Evolutionary conservation across 306 rosid genomes (phyloP).

Genomic region (Mimosa pudica): DNA sequence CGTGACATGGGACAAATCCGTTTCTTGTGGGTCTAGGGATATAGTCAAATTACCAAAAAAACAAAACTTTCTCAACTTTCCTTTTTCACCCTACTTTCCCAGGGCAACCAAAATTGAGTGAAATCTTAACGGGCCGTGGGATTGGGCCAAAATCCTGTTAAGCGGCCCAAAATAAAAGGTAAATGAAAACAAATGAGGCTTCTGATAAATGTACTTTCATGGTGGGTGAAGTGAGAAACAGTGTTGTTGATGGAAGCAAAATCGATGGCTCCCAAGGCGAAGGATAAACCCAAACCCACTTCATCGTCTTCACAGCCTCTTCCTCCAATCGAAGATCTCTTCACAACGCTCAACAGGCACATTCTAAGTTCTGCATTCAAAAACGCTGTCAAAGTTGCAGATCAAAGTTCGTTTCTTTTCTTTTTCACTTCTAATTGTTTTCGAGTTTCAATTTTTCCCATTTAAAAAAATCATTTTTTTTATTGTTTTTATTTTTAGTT

Average conservation of each 20-base stretch:
- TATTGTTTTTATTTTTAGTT: conserved; percentile 43
- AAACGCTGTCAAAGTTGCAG: conserved; percentile 76
- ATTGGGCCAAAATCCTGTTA: too few species aligned
- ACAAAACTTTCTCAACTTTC: too few species aligned
- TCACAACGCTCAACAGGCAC: conserved; percentile 70
- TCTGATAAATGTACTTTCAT: neutral
- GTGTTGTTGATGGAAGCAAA: neutral
- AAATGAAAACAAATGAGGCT: too few species aligned
- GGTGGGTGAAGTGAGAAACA: conserved; percentile 36
- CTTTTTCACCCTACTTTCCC: too few species aligned
- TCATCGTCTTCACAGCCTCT: conserved; percentile 58
- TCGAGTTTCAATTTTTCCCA: neutral
- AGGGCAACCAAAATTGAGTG: too few species aligned
- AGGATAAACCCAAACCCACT: conserved; percentile 55
- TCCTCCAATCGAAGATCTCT: conserved; percentile 84
- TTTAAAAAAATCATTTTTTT: too few species aligned
- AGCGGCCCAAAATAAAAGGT: too few species aligned
- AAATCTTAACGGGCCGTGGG: too few species aligned
- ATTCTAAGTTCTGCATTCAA: conserved; percentile 61
- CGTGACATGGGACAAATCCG: too few species aligned
- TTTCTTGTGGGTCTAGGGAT: too few species aligned
- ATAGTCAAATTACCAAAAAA: too few species aligned
- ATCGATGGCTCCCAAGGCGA: conserved; percentile 85
- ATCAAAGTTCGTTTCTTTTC: conserved; percentile 64
- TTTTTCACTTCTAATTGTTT: neutral